Evolutionary conservation across 148 eudicot genomes (phyloP).

Genomic region (Spergularia marina): DNA sequence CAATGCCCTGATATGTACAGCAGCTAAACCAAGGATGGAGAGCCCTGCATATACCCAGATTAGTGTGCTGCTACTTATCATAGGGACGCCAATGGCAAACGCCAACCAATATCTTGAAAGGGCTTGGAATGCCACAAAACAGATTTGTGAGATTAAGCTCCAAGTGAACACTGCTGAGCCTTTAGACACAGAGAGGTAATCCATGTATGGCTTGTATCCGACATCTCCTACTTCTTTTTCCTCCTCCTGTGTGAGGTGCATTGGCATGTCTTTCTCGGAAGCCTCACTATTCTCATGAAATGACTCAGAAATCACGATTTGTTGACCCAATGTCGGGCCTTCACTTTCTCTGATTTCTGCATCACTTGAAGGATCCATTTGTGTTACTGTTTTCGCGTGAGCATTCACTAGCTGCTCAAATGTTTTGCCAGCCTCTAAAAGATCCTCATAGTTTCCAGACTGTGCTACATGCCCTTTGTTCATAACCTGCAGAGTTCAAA

Average conservation of each 20-base stretch:
- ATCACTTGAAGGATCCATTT: constrained; percentile 15
- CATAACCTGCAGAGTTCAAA: constrained; percentile 11
- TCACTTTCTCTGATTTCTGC: constrained; percentile 5
- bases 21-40: constrained; percentile 28
- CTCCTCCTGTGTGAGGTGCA: constrained; percentile 50
- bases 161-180: constrained; percentile 44
- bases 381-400: constrained; percentile 11
- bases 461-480: constrained; percentile 17
- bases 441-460: constrained; percentile 18
- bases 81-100: constrained; percentile 27
- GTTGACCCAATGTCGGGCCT: constrained; percentile 17
- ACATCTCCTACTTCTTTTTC: constrained; percentile 57
- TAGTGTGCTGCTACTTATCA: constrained; percentile 23
- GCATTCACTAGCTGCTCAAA: constrained; percentile 19
- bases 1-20: constrained; percentile 34
- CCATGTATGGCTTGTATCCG: constrained; percentile 51
- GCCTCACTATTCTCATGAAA: constrained; percentile 21
- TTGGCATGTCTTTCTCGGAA: constrained; percentile 9
- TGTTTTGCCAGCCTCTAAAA: constrained; percentile 18
- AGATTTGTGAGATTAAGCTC: constrained; percentile 23
- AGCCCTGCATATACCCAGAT: constrained; percentile 27
- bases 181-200: constrained; percentile 37
- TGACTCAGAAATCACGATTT: constrained; percentile 12
- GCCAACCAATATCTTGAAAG: constrained; percentile 59
- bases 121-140: constrained; percentile 45